Evolutionary conservation across 148 eudicot genomes (phyloP).

Genomic region (Rhododendron griersonianum): DNA sequence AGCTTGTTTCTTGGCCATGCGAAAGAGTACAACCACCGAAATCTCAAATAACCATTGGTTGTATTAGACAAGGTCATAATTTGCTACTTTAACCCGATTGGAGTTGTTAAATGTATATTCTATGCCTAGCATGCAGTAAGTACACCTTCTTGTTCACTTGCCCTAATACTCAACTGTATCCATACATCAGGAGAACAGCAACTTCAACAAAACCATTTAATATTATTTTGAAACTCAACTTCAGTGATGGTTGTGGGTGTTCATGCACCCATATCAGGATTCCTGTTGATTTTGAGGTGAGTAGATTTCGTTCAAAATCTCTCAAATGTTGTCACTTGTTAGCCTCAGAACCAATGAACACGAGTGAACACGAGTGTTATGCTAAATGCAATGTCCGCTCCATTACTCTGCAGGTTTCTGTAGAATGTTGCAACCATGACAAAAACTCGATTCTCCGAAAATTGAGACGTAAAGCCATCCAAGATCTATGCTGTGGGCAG

Average conservation of each 20-base stretch:
- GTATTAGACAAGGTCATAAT: neutral
- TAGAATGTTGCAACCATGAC: conserved; percentile 37
- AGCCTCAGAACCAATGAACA: neutral
- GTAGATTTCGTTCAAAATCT: neutral
- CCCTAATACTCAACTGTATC: neutral
- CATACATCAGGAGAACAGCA: conserved; percentile 57
- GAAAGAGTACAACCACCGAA: neutral
- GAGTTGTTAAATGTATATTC: neutral
- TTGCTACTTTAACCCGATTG: neutral
- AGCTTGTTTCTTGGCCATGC: neutral
- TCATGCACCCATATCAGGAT: conserved; percentile 37
- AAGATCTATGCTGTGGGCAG: conserved; percentile 55
- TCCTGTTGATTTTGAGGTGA: conserved; percentile 79
- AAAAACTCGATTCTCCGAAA: conserved; percentile 48
- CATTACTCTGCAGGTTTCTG: conserved; percentile 41
- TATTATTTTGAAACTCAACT: conserved; percentile 65
- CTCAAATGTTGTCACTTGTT: neutral
- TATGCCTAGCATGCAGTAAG: neutral
- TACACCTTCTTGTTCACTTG: neutral
- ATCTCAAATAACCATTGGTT: neutral
- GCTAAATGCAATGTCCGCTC: neutral
- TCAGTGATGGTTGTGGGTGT: conserved; percentile 78
- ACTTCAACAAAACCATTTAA: conserved; percentile 54
- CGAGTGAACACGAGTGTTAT: neutral
- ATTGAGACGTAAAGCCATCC: conserved; percentile 41